Base-by-base conservation (phyloP, 306 rosid species). In the Ceratonia siliqua region DNA sequence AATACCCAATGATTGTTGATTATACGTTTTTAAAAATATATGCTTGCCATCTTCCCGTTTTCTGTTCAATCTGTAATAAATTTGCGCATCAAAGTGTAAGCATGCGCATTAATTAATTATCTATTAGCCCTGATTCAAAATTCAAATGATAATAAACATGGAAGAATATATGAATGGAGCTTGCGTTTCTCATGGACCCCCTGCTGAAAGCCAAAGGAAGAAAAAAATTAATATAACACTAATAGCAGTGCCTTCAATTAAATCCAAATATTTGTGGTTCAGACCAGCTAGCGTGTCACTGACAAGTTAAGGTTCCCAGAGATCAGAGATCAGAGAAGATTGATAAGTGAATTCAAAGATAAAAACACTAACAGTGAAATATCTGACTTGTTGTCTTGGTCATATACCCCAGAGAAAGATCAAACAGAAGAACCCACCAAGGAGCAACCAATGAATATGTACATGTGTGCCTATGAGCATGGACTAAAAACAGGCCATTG, bases 321-420 rank as follows among this genome's bases (percentile, higher is more conserved):
- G 25, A 45, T 36, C 22, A 36, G 8, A 68, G 7, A 18, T 1
- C 5, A 53, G 18, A 46, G 81, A 62, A 56, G 62, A 65, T 70
- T 79, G 84, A 91, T 91, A 86, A 85, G 88, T 65, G 90, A 79
- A 83, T 83, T 76, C 54, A 61, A 75, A 82, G 82, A 86, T 82
- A 68, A 75, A 82, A 78, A 78, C 82, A 58, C 22, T 13, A 80
- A 78, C 74, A 83, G 82, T 56, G 50, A 64, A 69, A 76, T n/a
- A 21, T 56, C 61, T 80, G 68, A 68, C 86, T 80, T 79, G 49
- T 74, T 63, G 52, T 73, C 17, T 22, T 36, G 32, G 32, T 28
- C 2, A 28, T 2, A 1, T 2, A 28, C 32, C 27, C 38, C 0
- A 72, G 77, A 52, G 63, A 84, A 61, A 62, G 17, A 43, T 22